Evolutionary conservation across 148 eudicot species (phyloP), one percentile per base, ranked within the genome.

Genomic region (Vaccinium darrowii): DNA sequence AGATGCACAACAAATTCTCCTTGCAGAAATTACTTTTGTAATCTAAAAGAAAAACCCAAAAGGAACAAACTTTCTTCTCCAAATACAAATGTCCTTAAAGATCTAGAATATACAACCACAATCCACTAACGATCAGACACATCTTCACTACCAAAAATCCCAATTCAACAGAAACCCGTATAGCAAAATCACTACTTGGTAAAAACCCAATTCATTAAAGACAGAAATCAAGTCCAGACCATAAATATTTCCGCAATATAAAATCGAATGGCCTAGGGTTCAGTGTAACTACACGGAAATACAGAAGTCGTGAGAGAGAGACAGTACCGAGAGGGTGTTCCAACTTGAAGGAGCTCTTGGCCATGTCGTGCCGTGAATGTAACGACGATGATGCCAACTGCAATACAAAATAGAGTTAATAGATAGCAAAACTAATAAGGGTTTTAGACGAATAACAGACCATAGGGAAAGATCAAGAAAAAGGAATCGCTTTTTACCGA

Each of bases 281-380:
- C 23, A 15, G 39, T 8, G 16, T 56, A 56, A 83, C 62, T 39
- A 43, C 54, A 57, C 72, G 5, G 3, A 57, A 80, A 52, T 16
- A 62, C 16, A 27, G 76, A 33, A 72, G 79, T 43, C 84, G 56
- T 50, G 80, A 51, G 36, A 73, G 80, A 49, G 52, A 51, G 82
- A 74, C 54, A 53, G 52, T 85, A 93, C 98, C 98, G 19, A 94
- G 96, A 57, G 98, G 98, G 81, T 94, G 98, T 85, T 93, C 96
- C 54, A 89, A 84, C 90, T 91, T 94, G 94, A 94, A 94, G 53
- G 94, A 91, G 86, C 92, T 89, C 84, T 92, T 94, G 52, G 96
- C 92, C 98, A 94, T 93, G 85, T 79, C 84, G 87, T 78, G 75
- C 81, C 71, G 12, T 73, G 47, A 52, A 71, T 36, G 30, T 30